phyloP scores from a whole-genome alignment of 75 land plant species.

The Sequoia sempervirens region DNA sequence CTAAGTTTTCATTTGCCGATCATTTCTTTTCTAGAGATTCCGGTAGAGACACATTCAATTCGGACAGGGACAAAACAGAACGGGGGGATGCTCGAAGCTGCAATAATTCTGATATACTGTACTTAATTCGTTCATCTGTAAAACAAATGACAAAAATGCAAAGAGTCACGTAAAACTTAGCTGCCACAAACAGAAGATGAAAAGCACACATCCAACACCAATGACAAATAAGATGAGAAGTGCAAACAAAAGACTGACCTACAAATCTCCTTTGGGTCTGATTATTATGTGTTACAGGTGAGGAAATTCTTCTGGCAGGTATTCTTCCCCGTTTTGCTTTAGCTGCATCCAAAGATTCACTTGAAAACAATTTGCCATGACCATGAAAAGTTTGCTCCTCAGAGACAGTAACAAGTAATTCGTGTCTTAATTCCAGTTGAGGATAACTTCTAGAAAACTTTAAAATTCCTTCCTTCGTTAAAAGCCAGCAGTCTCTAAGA shows the following conservation, averaged over 20 bases:
- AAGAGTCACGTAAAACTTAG: background rate
- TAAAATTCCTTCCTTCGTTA: conserved; percentile 44
- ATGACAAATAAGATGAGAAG: background rate
- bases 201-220: background rate
- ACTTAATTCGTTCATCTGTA: conserved; percentile 70
- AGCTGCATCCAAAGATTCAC: background rate
- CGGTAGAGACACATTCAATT: background rate
- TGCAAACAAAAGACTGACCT: background rate
- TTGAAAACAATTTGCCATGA: background rate
- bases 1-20: background rate
- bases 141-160: conserved; percentile 1
- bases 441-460: conserved; percentile 45
- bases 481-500: conserved; percentile 85
- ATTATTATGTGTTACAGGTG: conserved; percentile 8
- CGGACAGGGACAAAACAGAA: background rate
- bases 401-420: conserved; percentile 7
- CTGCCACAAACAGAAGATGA: background rate
- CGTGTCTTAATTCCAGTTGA: conserved; percentile 56
- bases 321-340: background rate
- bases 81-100: conserved; percentile 16
- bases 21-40: background rate
- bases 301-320: conserved; percentile 7
- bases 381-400: background rate
- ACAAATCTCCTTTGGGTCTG: conserved; percentile 13
- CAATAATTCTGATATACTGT: conserved; percentile 48